phyloP scores from a whole-genome alignment of 345 rosid genomes.

The Aurinia saxatilis region DNA sequence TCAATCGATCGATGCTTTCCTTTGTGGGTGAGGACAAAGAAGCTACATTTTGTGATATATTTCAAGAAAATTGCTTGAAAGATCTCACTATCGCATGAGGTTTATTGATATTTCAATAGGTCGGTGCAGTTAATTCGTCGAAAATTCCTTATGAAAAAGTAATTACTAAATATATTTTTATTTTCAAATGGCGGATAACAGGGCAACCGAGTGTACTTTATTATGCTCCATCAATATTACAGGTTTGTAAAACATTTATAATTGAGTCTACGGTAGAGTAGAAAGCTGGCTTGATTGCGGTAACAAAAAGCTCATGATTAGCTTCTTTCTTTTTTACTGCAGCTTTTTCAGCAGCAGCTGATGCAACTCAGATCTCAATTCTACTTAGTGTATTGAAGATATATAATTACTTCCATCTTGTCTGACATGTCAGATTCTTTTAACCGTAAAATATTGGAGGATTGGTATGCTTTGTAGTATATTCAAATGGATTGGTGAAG shows the following conservation, averaged over 20 bases:
- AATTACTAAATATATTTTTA: background rate
- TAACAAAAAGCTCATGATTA: background rate
- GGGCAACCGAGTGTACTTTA: conserved; percentile 99
- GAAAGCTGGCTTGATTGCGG: background rate
- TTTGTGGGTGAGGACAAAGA: conserved; percentile 63
- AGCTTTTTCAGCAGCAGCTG: conserved; percentile 90
- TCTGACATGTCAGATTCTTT: background rate
- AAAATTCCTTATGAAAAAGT: background rate
- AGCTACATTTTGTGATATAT: conserved; percentile 51
- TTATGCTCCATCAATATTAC: conserved; percentile 84
- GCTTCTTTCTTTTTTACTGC: conserved; percentile 38
- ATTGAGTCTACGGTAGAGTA: background rate
- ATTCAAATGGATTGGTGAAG: too few relatives aligned
- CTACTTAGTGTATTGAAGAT: conserved; percentile 86
- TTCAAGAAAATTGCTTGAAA: conserved; percentile 81
- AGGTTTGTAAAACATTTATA: conserved; percentile 40
- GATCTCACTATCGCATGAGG: conserved; percentile 87
- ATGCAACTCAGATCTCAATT: conserved; percentile 95
- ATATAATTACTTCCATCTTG: background rate
- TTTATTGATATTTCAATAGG: conserved; percentile 96
- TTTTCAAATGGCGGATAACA: conserved; percentile 52
- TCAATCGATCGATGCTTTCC: too few relatives aligned
- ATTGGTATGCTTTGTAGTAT: background rate
- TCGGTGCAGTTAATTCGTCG: conserved; percentile 23
- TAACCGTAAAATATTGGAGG: background rate